A percentile compares a stretch with the other conserved stretches of the same genome.
phyloP scores from a whole-genome alignment of 2,329 filamentous ascomycete genomes.

The Cadophora luteo-olivacea region DNA sequence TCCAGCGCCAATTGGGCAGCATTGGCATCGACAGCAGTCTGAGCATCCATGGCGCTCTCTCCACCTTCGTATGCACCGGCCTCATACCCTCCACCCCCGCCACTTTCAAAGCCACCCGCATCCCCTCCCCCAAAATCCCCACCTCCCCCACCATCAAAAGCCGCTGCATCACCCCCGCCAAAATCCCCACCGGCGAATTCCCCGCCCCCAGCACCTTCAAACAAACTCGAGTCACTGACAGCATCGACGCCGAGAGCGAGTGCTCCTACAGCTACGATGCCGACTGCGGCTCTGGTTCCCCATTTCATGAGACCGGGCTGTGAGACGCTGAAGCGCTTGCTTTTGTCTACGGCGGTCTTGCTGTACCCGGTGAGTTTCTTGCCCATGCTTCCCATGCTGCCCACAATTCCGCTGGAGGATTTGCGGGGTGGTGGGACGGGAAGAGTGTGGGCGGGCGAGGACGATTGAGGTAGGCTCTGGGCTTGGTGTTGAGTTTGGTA shows the following conservation, averaged over 20 bases:
- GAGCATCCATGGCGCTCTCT: background rate
- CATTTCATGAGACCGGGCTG: slow-evolving; percentile 21
- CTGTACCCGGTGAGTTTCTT: slow-evolving; percentile 2
- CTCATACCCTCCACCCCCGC: background rate
- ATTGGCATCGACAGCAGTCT: slow-evolving; percentile 11
- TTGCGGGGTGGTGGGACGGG: slow-evolving; percentile 5
- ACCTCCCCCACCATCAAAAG: background rate
- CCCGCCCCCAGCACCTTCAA: slow-evolving; percentile 14
- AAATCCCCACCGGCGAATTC: slow-evolving; percentile 6
- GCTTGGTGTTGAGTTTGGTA: background rate
- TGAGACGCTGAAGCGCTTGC: slow-evolving; percentile 13
- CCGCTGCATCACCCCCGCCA: background rate
- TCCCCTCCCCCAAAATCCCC: background rate
- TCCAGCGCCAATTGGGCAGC: slow-evolving; percentile 10
- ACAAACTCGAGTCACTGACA: slow-evolving; percentile 8
- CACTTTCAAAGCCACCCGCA: background rate
- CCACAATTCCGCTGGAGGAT: slow-evolving; percentile 8
- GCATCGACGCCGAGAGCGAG: slow-evolving; percentile 18
- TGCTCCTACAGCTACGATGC: slow-evolving; percentile 10
- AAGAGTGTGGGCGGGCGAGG: background rate
- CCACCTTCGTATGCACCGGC: background rate
- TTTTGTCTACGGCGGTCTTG: slow-evolving; percentile 10
- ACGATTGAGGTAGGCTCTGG: background rate
- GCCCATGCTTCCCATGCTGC: slow-evolving; percentile 4
- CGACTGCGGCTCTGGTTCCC: slow-evolving; percentile 17